Evolutionary conservation across 345 rosid genomes (phyloP), one percentile per base, ranked within the genome.

Genomic region (Eucalyptus regnans): DNA sequence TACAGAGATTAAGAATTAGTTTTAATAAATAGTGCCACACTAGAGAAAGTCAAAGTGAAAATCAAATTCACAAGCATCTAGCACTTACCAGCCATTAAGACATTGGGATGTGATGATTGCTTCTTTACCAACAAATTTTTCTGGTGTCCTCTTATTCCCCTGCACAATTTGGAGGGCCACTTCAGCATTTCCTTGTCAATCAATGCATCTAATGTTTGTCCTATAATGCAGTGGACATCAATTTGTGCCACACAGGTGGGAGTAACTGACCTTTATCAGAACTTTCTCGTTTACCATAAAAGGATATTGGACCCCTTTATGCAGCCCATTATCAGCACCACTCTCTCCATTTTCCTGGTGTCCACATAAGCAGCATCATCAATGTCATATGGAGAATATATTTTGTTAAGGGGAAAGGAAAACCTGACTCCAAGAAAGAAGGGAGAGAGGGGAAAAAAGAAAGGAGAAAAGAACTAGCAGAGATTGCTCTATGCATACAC

Each of bases 61-160:
- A 23, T 76, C 64, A 27, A 60, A 33, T 27, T 90, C 41, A 43
- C 29, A 9, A 79, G 31, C 81, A 87, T 49, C 60, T 37, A 46
- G 66, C 76, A 90, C 96, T 90, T 90, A 98, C 99, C 99, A 98
- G 93, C 99, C 99, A 94, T 98, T 98, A 88, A 96, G 98, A 94
- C 99, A 96, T 85, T 98, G 99, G 89, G 99, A 96, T 90, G 99
- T 96, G 90, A 98, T 95, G 43, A 98, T 88, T 50, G 99, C 99
- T 94, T 96, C 99, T 95, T 96, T 98, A 87, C 99, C 99, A 49
- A 98, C 98, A 94, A 96, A 96, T 90, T 97, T 98, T 90, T 95
- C 99, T 0, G 98, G 99, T 15, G 99, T 98, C 92, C 99, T 94
- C 90, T 96, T 91, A 91, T 98, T 98, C 88, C 99, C 99, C 99